Evolutionary conservation across 2,329 filamentous ascomycete genomes (phyloP).

Genomic region (Colletotrichum melonis): DNA sequence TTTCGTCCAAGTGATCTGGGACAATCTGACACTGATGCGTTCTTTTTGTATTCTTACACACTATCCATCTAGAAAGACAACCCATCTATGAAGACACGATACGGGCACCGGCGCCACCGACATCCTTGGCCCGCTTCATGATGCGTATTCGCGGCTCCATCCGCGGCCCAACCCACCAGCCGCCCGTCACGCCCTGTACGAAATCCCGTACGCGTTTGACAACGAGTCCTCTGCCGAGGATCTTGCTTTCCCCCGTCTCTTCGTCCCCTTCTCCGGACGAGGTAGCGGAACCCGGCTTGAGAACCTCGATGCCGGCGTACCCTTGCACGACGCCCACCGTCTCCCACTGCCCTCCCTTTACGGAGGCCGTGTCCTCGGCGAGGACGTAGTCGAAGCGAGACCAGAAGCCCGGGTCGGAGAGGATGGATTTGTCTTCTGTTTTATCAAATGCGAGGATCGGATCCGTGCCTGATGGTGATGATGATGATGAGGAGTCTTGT

Average conservation of each 20-base stretch:
- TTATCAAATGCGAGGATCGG: slow-evolving; percentile 66
- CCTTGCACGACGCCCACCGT: slow-evolving; percentile 67
- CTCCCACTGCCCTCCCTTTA: slow-evolving; percentile 65
- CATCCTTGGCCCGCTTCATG: slow-evolving; percentile 49
- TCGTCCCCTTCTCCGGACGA: slow-evolving; percentile 21
- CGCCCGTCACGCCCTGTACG: slow-evolving; percentile 62
- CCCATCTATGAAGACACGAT: slow-evolving; percentile 18
- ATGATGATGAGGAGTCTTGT: slow-evolving; percentile 35
- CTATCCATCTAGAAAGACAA: neutral
- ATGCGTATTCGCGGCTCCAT: slow-evolving; percentile 68
- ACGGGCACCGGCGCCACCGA: slow-evolving; percentile 18
- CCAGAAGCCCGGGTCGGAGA: slow-evolving; percentile 69
- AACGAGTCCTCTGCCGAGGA: slow-evolving; percentile 58
- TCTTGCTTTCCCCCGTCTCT: slow-evolving; percentile 37
- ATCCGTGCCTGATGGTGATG: slow-evolving; percentile 35
- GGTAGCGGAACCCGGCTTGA: slow-evolving; percentile 56
- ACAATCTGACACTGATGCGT: no score
- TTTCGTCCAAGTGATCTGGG: no score
- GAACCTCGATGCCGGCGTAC: slow-evolving; percentile 68
- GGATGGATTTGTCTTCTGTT: slow-evolving; percentile 62
- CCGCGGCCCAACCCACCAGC: slow-evolving; percentile 73
- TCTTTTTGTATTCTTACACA: neutral
- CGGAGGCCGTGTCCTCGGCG: slow-evolving; percentile 61
- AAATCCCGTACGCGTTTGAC: slow-evolving; percentile 52
- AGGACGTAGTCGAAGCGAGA: slow-evolving; percentile 72